phyloP scores from a whole-genome alignment of 257 asterid species.

The Marsdenia floribunda region DNA sequence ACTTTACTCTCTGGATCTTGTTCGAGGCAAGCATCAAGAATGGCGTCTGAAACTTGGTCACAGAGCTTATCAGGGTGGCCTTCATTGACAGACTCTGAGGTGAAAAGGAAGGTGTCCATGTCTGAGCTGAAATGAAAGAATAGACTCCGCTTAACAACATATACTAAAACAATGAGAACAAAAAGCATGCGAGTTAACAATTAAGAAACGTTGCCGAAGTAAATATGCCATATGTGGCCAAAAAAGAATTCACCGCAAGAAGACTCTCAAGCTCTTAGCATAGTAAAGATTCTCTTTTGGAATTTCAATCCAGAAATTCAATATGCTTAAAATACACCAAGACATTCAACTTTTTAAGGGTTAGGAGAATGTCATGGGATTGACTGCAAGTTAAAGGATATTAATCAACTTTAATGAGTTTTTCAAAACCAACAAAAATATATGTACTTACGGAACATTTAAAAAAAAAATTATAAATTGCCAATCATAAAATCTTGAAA shows the following conservation, averaged over 20 bases:
- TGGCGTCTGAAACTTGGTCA: slow-evolving; percentile 91
- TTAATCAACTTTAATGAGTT: not conserved
- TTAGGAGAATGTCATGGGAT: not conserved
- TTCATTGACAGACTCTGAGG: slow-evolving; percentile 85
- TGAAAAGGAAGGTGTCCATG: slow-evolving; percentile 78
- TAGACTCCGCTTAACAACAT: not conserved
- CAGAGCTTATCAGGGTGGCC: slow-evolving; percentile 97
- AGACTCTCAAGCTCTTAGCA: too few species aligned
- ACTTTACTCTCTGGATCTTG: slow-evolving; percentile 91
- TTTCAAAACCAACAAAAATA: not conserved
- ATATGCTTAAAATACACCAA: not conserved
- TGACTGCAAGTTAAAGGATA: not conserved
- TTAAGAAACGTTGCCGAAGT: not conserved
- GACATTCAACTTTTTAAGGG: not conserved
- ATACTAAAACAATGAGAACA: not conserved
- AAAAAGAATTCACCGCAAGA: not conserved
- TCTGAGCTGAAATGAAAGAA: slow-evolving; percentile 30
- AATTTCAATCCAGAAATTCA: not conserved
- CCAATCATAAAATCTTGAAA: not conserved
- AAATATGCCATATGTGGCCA: not conserved
- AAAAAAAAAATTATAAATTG: not conserved
- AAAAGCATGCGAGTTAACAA: not conserved
- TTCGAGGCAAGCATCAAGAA: slow-evolving; percentile 84
- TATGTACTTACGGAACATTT: not conserved
- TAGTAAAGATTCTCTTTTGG: not conserved